phyloP scores from a whole-genome alignment of 208 protist genomes.

The Leishmania turanica region DNA sequence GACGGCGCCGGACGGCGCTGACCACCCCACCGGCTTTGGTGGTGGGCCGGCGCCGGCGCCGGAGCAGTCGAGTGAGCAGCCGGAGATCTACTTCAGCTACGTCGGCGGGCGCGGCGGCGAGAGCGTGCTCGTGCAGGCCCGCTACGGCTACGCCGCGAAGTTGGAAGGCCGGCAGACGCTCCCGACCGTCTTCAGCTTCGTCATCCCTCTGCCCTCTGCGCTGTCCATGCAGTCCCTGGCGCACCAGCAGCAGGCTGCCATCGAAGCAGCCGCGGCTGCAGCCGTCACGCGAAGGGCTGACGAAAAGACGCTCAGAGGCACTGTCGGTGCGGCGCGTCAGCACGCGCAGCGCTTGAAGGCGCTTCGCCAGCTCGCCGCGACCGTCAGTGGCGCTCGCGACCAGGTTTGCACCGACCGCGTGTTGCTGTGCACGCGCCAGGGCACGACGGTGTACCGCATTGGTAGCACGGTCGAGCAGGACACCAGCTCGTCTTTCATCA shows the following conservation, averaged over 20 bases:
- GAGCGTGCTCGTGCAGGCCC: slow-evolving; percentile 64
- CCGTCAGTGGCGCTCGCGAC: slow-evolving; percentile 19
- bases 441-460: slow-evolving; percentile 61
- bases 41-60: slow-evolving; percentile 13
- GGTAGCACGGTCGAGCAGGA: slow-evolving; percentile 61
- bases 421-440: slow-evolving; percentile 68
- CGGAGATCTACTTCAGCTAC: slow-evolving; percentile 63
- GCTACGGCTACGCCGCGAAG: slow-evolving; percentile 77
- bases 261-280: slow-evolving; percentile 29
- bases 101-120: slow-evolving; percentile 69
- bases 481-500: slow-evolving; percentile 57
- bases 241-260: slow-evolving; percentile 43
- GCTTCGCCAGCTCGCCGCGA: slow-evolving; percentile 30
- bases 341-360: slow-evolving; percentile 34
- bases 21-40: background rate
- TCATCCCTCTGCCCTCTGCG: slow-evolving; percentile 58
- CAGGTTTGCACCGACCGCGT: slow-evolving; percentile 41
- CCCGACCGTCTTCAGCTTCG: slow-evolving; percentile 43
- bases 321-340: slow-evolving; percentile 15
- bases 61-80: slow-evolving; percentile 34
- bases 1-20: background rate
- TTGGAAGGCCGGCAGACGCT: slow-evolving; percentile 52
- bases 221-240: slow-evolving; percentile 49
- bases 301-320: background rate
- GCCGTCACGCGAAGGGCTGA: slow-evolving; percentile 9